These are phyloP conservation scores for Cudoniella acicularis DNA, from an alignment of 495 filamentous ascomycete species.

Conservation along the genomic window DNA sequence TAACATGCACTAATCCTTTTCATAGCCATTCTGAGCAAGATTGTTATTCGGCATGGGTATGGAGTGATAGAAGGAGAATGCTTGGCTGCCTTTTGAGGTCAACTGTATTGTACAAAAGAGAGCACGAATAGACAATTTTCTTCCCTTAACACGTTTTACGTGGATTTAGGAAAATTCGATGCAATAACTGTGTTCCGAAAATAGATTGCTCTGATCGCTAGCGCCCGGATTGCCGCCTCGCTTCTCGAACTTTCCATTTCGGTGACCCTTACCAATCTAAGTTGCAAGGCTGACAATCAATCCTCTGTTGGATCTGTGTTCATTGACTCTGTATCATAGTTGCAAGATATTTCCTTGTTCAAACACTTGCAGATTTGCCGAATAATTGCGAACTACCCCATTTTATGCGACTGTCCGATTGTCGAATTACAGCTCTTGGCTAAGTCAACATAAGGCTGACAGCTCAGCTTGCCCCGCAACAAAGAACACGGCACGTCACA, in stretches of 20 bases:
- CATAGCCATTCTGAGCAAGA: slow-evolving; percentile 20
- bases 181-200: too few species aligned
- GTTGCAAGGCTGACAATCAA: slow-evolving; percentile 2
- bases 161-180: too few species aligned
- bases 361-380: not conserved
- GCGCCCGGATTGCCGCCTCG: not conserved
- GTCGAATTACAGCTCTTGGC: not conserved
- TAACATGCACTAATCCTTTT: not conserved
- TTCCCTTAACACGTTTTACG: not conserved
- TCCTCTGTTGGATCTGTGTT: not conserved
- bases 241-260: slow-evolving; percentile 18
- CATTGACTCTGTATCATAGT: not conserved
- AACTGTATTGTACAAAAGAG: slow-evolving; percentile 24
- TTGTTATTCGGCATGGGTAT: not conserved
- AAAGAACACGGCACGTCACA: not conserved
- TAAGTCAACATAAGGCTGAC: not conserved
- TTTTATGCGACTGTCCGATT: not conserved
- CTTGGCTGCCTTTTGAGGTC: not conserved
- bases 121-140: slow-evolving; percentile 16
- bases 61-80: not conserved
- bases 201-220: not conserved
- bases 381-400: not conserved
- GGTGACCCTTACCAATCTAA: slow-evolving; percentile 11
- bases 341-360: not conserved
- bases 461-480: not conserved